These are phyloP conservation scores for Pterocarpus macrocarpus DNA, from an alignment of 306 rosid species.

Conservation along the genomic window DNA sequence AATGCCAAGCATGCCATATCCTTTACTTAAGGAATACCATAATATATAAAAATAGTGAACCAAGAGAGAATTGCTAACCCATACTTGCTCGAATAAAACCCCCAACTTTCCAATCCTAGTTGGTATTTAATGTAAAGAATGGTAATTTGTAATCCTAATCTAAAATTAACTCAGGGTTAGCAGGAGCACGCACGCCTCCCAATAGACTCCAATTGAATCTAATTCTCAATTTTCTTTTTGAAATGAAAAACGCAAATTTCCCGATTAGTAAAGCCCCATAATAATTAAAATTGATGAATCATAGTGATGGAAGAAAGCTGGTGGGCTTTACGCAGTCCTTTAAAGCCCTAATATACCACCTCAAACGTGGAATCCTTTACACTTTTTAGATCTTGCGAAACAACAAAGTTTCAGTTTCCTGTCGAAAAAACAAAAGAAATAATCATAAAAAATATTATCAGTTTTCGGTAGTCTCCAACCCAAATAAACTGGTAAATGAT, in stretches of 20 bases:
- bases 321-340: constrained; percentile 64
- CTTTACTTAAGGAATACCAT: neutral
- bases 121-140: neutral
- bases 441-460: constrained; percentile 63
- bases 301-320: constrained; percentile 52
- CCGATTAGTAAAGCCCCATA: constrained; percentile 16
- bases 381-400: constrained; percentile 66
- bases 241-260: neutral
- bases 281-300: constrained; percentile 38
- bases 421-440: constrained; percentile 56
- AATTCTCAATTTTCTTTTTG: neutral
- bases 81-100: neutral
- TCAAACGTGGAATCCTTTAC: constrained; percentile 67
- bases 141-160: constrained; percentile 8
- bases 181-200: neutral
- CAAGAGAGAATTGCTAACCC: neutral
- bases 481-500: constrained; percentile 27
- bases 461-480: constrained; percentile 57
- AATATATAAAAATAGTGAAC: neutral
- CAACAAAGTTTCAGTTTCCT: constrained; percentile 75
- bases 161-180: constrained; percentile 15
- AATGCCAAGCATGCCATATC: neutral
- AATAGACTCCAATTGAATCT: neutral
- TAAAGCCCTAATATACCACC: constrained; percentile 60
- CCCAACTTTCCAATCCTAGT: constrained; percentile 1